phyloP scores from a whole-genome alignment of 208 protist species.

The Crithidia thermophila region DNA sequence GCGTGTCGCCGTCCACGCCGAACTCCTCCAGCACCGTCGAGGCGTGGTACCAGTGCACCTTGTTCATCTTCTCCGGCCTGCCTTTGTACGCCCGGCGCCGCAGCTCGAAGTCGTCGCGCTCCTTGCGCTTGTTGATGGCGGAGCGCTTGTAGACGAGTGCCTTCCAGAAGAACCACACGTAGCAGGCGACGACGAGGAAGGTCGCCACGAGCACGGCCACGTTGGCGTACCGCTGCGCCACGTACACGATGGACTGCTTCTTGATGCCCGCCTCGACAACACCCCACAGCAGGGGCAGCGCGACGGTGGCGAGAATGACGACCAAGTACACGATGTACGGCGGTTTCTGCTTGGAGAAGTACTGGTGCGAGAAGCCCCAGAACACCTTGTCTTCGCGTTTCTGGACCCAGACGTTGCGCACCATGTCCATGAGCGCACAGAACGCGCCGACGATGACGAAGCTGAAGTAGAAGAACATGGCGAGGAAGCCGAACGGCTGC shows the following conservation, averaged over 20 bases:
- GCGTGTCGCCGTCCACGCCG: constrained; percentile 73
- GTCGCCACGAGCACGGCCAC: constrained; percentile 57
- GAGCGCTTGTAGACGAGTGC: constrained; percentile 65
- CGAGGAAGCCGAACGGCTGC: constrained; percentile 64
- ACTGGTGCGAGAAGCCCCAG: constrained; percentile 74
- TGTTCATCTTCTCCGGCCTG: constrained; percentile 47
- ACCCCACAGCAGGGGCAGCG: constrained; percentile 78
- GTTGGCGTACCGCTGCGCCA: constrained; percentile 73
- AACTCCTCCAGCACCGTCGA: constrained; percentile 84
- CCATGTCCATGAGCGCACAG: constrained; percentile 78
- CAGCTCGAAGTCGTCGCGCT: constrained; percentile 71
- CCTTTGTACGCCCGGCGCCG: constrained; percentile 60
- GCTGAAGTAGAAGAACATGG: constrained; percentile 83
- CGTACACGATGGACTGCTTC: constrained; percentile 67
- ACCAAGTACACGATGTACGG: constrained; percentile 77
- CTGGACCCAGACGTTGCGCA: constrained; percentile 61
- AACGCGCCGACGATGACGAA: constrained; percentile 66
- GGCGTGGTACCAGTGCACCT: constrained; percentile 88
- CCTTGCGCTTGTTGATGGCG: constrained; percentile 37
- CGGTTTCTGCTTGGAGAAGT: constrained; percentile 60
- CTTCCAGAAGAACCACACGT: constrained; percentile 82
- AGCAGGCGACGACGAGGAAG: constrained; percentile 73
- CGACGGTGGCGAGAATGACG: constrained; percentile 64
- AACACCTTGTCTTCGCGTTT: constrained; percentile 65
- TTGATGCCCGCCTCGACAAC: constrained; percentile 57